Evolutionary conservation across 768 basidiomycete genomes (phyloP).

Genomic region (Pleurotus giganteus): DNA sequence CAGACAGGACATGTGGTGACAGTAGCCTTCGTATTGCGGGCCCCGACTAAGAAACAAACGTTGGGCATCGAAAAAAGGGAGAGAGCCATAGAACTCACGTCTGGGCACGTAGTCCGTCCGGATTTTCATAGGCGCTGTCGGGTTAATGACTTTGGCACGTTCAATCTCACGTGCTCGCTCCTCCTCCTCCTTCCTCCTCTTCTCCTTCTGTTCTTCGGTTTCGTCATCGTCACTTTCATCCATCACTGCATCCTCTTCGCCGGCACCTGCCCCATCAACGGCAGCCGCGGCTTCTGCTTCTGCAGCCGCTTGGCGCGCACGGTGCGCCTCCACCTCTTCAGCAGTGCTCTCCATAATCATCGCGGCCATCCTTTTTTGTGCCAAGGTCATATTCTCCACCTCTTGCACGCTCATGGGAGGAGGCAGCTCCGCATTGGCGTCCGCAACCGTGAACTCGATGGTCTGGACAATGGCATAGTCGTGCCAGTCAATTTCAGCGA

Average conservation of each 20-base stretch:
- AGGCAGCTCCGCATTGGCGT: slow-evolving; percentile 87
- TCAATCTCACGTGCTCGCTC: slow-evolving; percentile 62
- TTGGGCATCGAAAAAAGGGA: slow-evolving; percentile 10
- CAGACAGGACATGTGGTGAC: slow-evolving; percentile 92
- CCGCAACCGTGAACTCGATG: slow-evolving; percentile 94
- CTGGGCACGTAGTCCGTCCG: slow-evolving; percentile 96
- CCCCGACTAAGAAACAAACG: slow-evolving; percentile 50
- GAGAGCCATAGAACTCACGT: slow-evolving; percentile 47
- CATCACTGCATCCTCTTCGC: slow-evolving; percentile 69
- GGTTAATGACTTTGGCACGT: slow-evolving; percentile 69
- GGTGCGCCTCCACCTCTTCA: slow-evolving; percentile 81
- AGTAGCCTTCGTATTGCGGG: slow-evolving; percentile 61
- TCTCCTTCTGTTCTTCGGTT: slow-evolving; percentile 54
- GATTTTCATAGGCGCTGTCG: slow-evolving; percentile 87
- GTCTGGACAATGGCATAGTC: slow-evolving; percentile 98
- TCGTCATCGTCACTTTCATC: slow-evolving; percentile 85
- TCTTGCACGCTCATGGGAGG: slow-evolving; percentile 96
- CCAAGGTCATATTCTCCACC: slow-evolving; percentile 93
- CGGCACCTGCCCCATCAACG: slow-evolving; percentile 59
- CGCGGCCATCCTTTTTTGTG: slow-evolving; percentile 96
- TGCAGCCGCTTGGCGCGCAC: slow-evolving; percentile 79
- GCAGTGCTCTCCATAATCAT: slow-evolving; percentile 97
- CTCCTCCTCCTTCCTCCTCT: slow-evolving; percentile 71
- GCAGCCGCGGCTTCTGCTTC: slow-evolving; percentile 83
- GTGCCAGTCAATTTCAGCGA: slow-evolving; percentile 99